Evolutionary conservation across 768 basidiomycete genomes (phyloP).

Genomic region (Leccinum subtestaceum): DNA sequence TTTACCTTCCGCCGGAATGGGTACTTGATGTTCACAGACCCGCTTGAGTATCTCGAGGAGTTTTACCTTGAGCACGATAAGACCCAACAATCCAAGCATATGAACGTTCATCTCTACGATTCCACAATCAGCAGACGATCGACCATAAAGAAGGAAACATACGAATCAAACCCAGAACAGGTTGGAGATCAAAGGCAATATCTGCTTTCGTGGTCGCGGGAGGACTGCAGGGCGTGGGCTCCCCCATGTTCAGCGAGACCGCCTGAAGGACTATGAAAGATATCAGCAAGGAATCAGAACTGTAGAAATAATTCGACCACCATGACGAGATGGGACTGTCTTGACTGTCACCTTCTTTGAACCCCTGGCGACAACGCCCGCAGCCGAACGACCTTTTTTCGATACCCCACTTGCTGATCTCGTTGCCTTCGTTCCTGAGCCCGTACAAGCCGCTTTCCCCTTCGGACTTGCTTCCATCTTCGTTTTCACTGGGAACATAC

Average conservation of each 20-base stretch:
- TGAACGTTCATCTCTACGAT: constrained; percentile 51
- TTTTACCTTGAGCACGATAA: constrained; percentile 63
- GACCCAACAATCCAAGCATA: constrained; percentile 68
- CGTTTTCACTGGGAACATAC: constrained; percentile 31
- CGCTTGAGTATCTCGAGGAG: constrained; percentile 62
- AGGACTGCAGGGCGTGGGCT: background rate
- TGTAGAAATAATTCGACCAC: constrained; percentile 16
- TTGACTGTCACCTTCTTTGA: constrained; percentile 14
- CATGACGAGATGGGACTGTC: constrained; percentile 46
- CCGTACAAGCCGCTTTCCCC: constrained; percentile 22
- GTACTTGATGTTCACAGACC: constrained; percentile 50
- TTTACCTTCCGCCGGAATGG: constrained; percentile 48
- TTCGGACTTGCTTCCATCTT: constrained; percentile 11
- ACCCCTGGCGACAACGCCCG: background rate
- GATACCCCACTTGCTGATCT: constrained; percentile 4
- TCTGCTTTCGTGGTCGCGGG: constrained; percentile 2
- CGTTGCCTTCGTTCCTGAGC: constrained; percentile 15
- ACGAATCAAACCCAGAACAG: constrained; percentile 54
- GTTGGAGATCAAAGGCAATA: constrained; percentile 25
- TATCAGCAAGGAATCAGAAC: background rate
- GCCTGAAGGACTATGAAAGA: constrained; percentile 8
- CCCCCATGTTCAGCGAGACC: constrained; percentile 20
- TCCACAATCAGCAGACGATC: background rate
- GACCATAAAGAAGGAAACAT: constrained; percentile 21
- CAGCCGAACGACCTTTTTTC: constrained; percentile 39